These are phyloP conservation scores for Saccharomyces uvarum DNA, from an alignment of 1,139 yeast species.

Conservation along the genomic window DNA sequence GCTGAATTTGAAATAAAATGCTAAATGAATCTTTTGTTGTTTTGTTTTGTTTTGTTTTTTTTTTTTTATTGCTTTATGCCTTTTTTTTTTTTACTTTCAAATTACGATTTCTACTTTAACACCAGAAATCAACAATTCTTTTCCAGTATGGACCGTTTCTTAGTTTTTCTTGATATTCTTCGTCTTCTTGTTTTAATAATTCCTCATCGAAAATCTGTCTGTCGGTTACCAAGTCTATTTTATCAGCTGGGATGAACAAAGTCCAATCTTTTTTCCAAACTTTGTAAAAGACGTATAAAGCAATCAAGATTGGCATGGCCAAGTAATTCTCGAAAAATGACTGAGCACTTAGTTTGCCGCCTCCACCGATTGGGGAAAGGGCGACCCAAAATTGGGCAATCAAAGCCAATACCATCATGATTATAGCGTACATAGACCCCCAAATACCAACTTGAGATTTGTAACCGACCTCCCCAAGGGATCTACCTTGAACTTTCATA, in stretches of 20 bases:
- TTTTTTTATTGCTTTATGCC: no score
- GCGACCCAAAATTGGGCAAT: conserved; percentile 61
- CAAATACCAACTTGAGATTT: conserved; percentile 44
- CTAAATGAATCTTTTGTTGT: background rate
- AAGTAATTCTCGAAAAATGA: conserved; percentile 52
- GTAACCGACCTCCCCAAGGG: conserved; percentile 42
- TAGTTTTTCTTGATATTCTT: conserved; percentile 34
- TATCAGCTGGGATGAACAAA: conserved; percentile 40
- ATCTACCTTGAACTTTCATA: conserved; percentile 45
- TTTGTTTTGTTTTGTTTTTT: background rate
- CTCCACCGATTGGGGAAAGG: conserved; percentile 48
- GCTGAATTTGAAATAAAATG: background rate
- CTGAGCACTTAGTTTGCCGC: conserved; percentile 36
- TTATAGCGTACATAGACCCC: conserved; percentile 43
- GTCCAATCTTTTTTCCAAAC: conserved; percentile 47
- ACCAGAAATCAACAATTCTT: conserved; percentile 19
- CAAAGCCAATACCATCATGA: conserved; percentile 40
- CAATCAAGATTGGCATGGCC: conserved; percentile 51
- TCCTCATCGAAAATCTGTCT: conserved; percentile 65
- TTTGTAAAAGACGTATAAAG: conserved; percentile 46
- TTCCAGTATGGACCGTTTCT: conserved; percentile 17
- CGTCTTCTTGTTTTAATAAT: conserved; percentile 53
- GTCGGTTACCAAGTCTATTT: conserved; percentile 58
- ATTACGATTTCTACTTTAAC: conserved; percentile 8
- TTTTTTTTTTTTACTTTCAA: background rate